Evolutionary conservation across 2,329 filamentous ascomycete genomes (phyloP), one percentile per base, ranked within the genome.

Genomic region (Colletotrichum sp.): DNA sequence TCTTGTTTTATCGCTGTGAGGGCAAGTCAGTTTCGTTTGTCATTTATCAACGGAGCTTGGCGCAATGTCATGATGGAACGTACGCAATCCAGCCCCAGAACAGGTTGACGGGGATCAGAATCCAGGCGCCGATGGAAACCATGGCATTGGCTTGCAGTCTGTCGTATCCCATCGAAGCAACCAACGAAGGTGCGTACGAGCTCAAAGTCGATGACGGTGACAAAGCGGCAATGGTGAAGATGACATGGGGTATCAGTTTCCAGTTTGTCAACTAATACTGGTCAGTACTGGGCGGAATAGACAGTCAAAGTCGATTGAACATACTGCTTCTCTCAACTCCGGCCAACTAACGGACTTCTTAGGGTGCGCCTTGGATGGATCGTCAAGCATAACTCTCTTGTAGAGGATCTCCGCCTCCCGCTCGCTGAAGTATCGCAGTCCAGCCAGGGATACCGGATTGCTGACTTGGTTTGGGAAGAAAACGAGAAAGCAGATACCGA

Each of bases 41-140:
- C 60, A 64, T 68, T 65, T 39, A 68, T 72, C 30, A 43, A 26
- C 16, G 7, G 7, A n/a, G 7, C 39, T 63, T 65, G 48, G 55
- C 68, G 30, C 3, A 48, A 14, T 18, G 28, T n/a, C 14, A 52
- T 21, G 28, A 18, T 30, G 64, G 34, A 21, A 71, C 75, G 76
- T 59, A 78, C 69, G 79, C 78, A 65, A 79, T 48, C 55, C 74
- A 78, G 7, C 84, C 84, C 82, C 82, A 84, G 12, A 78, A 32
- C 3, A 86, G 26, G 59, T 83, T 86, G 24, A 79, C 78, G 1
- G 84, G 28, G 3, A 85, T 72, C 21, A 85, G 61, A 8, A 82
- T 76, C 84, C 84, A 86, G 1, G 79, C 76, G 7, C 84, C 84
- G 24, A 86, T 83, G 0, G 84, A 83, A 2, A 81, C 78, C 76